Base-by-base conservation (phyloP, 345 rosid species). In the Euphorbia lathyris region DNA sequence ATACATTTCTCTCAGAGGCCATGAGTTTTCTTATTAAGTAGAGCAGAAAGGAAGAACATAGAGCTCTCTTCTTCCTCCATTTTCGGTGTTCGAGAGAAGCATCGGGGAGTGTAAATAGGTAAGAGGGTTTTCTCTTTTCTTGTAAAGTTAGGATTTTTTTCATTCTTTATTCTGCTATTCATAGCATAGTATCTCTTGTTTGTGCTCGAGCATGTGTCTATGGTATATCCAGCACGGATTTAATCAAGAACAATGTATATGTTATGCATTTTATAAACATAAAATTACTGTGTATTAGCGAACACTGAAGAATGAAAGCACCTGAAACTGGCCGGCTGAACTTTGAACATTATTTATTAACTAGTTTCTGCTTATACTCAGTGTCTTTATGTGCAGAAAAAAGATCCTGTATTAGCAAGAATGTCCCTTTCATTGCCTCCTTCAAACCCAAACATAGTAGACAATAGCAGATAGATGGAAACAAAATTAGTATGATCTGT, bases 1-100 rank as follows among this genome's bases (percentile, higher is more conserved):
- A 70, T 87, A 91, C 68, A 86, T 91, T 61, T 92, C 97, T 52
- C 52, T 87, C 11, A 81, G 98, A 57, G 95, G 97, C 40, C 96
- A 90, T 8, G 97, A 94, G 73, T 92, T 94, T 76, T 94, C 98
- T 4, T 94, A 94, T 78, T 91, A 76, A 67, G 7, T 63, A 51
- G 59, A 70, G 45, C 10, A 43, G 57, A 17, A 47, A 47, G 27
- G 57, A 40, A 47, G 56, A 65, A 10, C n/a, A 47, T 47, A 2
- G 2, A 42, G 13, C 8, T 7, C 47, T 42, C 47, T 2, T 12
- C 13, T 42, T 42, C 13, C 5, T 58, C 16, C 17, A 26, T 58
- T 29, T 27, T 42, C 29, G 19, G 30, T 17, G 62, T 58, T 29
- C 38, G 20, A 29, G n/a, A n/a, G n/a, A n/a, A n/a, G n/a, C n/a